phyloP scores from a whole-genome alignment of 2,329 filamentous ascomycete genomes.

The Cladosporium sp. region DNA sequence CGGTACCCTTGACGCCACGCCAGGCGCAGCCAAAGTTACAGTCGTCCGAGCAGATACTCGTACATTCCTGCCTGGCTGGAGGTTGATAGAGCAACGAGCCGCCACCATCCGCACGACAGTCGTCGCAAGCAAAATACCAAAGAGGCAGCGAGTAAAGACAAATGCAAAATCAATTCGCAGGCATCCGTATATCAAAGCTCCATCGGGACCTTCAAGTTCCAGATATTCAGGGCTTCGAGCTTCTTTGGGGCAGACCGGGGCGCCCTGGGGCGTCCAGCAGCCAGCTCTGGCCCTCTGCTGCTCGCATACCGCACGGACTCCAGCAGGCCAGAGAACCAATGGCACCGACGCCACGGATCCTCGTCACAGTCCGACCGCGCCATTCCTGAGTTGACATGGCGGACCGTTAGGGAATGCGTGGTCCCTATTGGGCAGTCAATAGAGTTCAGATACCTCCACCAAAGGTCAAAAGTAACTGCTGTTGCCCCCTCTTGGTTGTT shows the following conservation, averaged over 20 bases:
- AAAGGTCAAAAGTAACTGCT: background rate
- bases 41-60: background rate
- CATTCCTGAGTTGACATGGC: conserved; percentile 9
- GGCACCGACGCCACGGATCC: background rate
- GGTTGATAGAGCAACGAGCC: conserved; percentile 1
- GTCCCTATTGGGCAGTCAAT: conserved; percentile 7
- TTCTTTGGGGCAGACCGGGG: background rate
- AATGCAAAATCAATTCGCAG: background rate
- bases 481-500: background rate
- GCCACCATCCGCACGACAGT: background rate
- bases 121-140: background rate
- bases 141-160: background rate
- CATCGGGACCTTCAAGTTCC: background rate
- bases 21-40: background rate
- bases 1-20: background rate
- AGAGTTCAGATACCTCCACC: background rate
- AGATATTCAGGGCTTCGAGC: background rate
- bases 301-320: background rate
- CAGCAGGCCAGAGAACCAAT: background rate
- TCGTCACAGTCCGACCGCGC: background rate
- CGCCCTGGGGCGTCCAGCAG: background rate
- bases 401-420: conserved; percentile 11
- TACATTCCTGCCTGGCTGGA: background rate
- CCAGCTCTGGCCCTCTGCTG: background rate
- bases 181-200: background rate